Conservation (phyloP, 1,284 basidiomycete species). For the Ganoderma lingzhi region DNA sequence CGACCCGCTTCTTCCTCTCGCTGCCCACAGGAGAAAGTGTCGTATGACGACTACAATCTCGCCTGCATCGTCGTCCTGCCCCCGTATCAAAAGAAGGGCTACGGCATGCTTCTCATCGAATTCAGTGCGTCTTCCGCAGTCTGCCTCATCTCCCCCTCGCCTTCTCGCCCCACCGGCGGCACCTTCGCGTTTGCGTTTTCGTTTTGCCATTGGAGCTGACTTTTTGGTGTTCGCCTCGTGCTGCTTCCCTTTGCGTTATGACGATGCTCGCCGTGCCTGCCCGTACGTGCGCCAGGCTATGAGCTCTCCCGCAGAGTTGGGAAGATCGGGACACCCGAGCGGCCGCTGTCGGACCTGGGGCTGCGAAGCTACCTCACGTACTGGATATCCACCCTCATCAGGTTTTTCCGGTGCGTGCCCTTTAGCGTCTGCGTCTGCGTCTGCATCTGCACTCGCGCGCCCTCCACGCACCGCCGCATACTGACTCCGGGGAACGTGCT, state of each 20-base stretch:
- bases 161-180: background rate
- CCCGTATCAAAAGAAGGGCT: conserved; percentile 90
- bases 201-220: conserved; percentile 10
- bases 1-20: conserved; percentile 4
- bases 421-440: background rate
- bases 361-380: conserved; percentile 91
- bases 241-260: background rate
- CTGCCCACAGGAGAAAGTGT: conserved; percentile 84
- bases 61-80: conserved; percentile 97
- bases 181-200: background rate
- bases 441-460: background rate
- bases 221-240: background rate
- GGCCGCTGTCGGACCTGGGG: conserved; percentile 94
- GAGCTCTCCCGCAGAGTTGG: conserved; percentile 85
- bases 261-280: background rate
- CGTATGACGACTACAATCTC: conserved; percentile 97
- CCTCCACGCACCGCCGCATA: conserved; percentile 5
- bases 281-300: conserved; percentile 69
- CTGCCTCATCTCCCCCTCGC: background rate
- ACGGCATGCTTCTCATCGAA: conserved; percentile 97
- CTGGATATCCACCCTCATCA: conserved; percentile 88
- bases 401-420: conserved; percentile 74
- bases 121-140: conserved; percentile 75
- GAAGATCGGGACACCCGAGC: conserved; percentile 91
- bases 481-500: conserved; percentile 11